Base-by-base conservation (phyloP, 176 grass and related monocot genomes). In the Luzula sylvatica region DNA sequence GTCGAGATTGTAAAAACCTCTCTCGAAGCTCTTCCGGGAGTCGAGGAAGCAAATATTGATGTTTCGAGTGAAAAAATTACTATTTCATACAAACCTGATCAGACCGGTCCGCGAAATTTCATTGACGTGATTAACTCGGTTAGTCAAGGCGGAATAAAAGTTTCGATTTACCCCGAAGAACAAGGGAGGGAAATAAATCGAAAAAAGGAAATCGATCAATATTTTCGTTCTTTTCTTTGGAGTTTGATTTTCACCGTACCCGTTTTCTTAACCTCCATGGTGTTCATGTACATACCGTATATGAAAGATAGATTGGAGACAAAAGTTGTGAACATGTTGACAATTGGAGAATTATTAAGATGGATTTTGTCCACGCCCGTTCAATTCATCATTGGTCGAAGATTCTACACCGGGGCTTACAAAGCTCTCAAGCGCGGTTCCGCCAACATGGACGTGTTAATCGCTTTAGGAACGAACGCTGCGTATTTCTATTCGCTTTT, bases 201-300 rank as follows among this genome's bases (percentile, higher is more conserved):
- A 53, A 52, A 69, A 56, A 65, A 60, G 39, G 90, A 96, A 79
- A 96, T 96, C 55, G 73, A 71, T 44, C 77, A 74, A 43, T 96
- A 96, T 58, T 73, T 54, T 17, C 39, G 59, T 38, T 89, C 80
- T 61, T 96, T 89, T 62, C 73, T 96, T 38, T 96, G 70, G 90
- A 89, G 90, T 68, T 78, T 89, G 39, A 26, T 89, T 25, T 96
- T 96, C 77, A 89, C 84, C 3, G 65, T 89, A 55, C 90, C 90
- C 13, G 74, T 96, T 35, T 96, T 96, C 65, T 83, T 96, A 32
- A 79, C 74, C 23, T 89, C 90, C 50, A 96, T 96, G 90, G 84
- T 89, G 26, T 96, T 96, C 71, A 96, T 89, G 80, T 86, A 96
- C 58, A 86, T 96, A 44, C 84, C 84, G 26, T 69, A 65, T 19